Percentiles rank a stretch among this genome's conserved stretches.
These are phyloP conservation scores for Sporothrix protearum DNA, from an alignment of 2,329 filamentous ascomycete species.

Conservation along the genomic window DNA sequence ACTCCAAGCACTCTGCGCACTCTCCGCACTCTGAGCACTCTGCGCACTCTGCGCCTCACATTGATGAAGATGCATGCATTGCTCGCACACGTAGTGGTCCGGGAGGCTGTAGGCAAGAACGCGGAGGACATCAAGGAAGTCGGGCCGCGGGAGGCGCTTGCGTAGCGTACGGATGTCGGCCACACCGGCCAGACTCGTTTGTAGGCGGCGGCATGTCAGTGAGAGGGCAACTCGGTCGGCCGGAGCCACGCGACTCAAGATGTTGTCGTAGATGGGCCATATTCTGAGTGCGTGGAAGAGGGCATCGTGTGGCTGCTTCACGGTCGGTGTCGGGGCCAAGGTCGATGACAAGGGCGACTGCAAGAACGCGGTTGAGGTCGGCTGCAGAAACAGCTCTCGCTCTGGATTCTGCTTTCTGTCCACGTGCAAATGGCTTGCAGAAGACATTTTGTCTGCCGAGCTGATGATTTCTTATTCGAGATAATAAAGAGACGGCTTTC, in stretches of 20 bases:
- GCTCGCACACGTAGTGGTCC: neutral
- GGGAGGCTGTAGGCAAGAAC: neutral
- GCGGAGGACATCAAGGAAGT: neutral
- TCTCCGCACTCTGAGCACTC: too few species aligned
- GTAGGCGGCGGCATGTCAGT: neutral
- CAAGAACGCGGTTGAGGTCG: neutral
- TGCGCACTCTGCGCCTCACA: too few species aligned
- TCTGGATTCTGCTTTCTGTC: neutral
- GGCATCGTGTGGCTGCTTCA: neutral
- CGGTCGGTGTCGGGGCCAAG: neutral
- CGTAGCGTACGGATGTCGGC: neutral
- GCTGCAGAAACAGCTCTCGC: neutral
- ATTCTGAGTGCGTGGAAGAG: neutral
- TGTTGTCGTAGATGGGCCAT: neutral
- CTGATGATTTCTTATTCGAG: neutral
- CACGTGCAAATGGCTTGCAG: neutral
- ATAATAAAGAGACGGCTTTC: too few species aligned
- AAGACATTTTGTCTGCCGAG: neutral
- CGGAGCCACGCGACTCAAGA: neutral
- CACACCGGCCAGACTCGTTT: neutral
- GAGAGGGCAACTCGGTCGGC: neutral
- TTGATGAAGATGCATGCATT: neutral
- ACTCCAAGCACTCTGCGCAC: too few species aligned
- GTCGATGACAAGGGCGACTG: neutral
- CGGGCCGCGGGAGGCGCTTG: neutral